Evolutionary conservation across 108 stramenopile species (phyloP).

Genomic region (Seminavis robusta): DNA sequence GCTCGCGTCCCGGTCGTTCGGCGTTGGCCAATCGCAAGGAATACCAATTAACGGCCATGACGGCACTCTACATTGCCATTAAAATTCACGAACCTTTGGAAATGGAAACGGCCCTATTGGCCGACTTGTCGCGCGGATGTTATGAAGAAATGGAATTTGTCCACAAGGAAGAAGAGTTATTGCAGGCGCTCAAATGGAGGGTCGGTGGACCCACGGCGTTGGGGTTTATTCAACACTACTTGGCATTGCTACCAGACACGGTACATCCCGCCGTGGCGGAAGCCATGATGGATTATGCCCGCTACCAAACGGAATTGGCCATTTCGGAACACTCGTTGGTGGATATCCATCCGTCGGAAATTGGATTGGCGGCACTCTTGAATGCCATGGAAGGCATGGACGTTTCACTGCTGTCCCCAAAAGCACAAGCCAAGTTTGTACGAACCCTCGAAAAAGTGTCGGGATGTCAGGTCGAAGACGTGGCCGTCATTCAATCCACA

Average conservation of each 20-base stretch:
- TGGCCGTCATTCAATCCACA: constrained; percentile 30
- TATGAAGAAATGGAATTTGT: constrained; percentile 72
- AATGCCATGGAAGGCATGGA: constrained; percentile 69
- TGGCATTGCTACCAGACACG: constrained; percentile 31
- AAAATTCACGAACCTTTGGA: constrained; percentile 80
- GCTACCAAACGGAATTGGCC: constrained; percentile 68
- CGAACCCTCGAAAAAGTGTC: constrained; percentile 32
- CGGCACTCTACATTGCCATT: constrained; percentile 70
- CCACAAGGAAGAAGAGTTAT: constrained; percentile 59
- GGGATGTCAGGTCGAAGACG: constrained; percentile 28
- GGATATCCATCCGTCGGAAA: constrained; percentile 35
- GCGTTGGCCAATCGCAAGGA: constrained; percentile 56
- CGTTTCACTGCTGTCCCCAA: constrained; percentile 19
- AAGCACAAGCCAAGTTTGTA: constrained; percentile 29
- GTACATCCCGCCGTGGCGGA: constrained; percentile 27
- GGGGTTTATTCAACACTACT: constrained; percentile 40
- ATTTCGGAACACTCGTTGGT: constrained; percentile 54
- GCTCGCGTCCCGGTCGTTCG: constrained; percentile 32
- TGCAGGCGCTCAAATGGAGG: constrained; percentile 64
- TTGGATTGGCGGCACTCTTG: constrained; percentile 58
- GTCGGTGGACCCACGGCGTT: constrained; percentile 59
- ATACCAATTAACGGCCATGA: constrained; percentile 82
- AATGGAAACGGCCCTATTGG: constrained; percentile 71
- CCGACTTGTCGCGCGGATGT: constrained; percentile 63
- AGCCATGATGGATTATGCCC: constrained; percentile 56